A percentile compares a stretch with the other conserved stretches of the same genome.
phyloP scores from a whole-genome alignment of 2,329 filamentous ascomycete species.

The Fusarium floridanum region DNA sequence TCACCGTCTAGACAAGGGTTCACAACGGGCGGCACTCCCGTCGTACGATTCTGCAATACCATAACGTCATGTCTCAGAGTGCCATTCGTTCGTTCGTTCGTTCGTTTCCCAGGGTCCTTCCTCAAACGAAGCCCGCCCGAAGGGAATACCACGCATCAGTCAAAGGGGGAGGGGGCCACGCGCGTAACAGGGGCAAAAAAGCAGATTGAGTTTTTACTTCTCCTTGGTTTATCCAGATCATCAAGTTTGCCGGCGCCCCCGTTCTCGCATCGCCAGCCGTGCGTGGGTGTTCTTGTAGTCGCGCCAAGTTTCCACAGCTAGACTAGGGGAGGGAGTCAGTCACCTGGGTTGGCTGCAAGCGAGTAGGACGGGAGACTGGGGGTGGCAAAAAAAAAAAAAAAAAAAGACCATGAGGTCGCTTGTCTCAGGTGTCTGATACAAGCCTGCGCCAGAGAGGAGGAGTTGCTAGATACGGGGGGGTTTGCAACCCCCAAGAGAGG shows the following conservation, averaged over 20 bases:
- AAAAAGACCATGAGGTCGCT: not conserved
- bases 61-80: constrained; percentile 36
- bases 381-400: not conserved
- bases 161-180: not conserved
- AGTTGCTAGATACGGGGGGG: not conserved
- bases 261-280: not conserved
- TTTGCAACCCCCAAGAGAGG: constrained; percentile 7
- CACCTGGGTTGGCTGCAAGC: constrained; percentile 1
- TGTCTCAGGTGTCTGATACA: constrained; percentile 13
- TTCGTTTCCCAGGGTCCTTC: constrained; percentile 10
- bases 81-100: not conserved
- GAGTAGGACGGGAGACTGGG: not conserved
- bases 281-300: not conserved
- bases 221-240: constrained; percentile 28
- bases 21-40: constrained; percentile 3
- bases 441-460: not conserved
- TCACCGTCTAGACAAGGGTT: constrained; percentile 19
- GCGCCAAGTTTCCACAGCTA: not conserved
- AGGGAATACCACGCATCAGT: constrained; percentile 1
- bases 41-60: constrained; percentile 39
- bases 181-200: not conserved
- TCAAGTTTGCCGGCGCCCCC: not conserved
- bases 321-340: constrained; percentile 10
- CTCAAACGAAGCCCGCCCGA: not conserved
- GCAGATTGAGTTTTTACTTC: constrained; percentile 2